These are phyloP conservation scores for Murraya koenigii DNA, from an alignment of 345 rosid species.

Conservation along the genomic window DNA sequence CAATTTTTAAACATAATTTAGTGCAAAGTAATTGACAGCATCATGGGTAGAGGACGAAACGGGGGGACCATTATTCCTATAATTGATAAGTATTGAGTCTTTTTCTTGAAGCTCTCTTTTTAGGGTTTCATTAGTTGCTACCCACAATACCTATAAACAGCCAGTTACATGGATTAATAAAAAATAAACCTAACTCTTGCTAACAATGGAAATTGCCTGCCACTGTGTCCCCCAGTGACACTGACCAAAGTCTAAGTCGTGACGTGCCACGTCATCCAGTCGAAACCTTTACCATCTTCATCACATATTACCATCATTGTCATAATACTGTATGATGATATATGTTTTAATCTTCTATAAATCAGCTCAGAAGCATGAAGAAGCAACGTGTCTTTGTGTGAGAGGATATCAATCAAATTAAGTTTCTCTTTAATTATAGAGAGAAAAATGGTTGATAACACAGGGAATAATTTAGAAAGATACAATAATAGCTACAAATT, in stretches of 20 bases:
- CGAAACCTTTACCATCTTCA: constrained; percentile 1
- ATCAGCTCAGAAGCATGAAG: not conserved
- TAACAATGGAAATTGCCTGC: constrained; percentile 24
- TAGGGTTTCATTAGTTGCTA: constrained; percentile 13
- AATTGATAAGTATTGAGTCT: constrained; percentile 17
- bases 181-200: constrained; percentile 20
- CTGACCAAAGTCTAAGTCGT: constrained; percentile 2
- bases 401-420: constrained; percentile 11
- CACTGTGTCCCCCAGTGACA: constrained; percentile 13
- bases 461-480: constrained; percentile 12
- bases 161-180: not conserved
- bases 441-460: constrained; percentile 26
- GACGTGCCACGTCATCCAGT: constrained; percentile 12
- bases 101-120: not conserved
- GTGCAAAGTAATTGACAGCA: constrained; percentile 36
- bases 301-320: not conserved
- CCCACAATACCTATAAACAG: constrained; percentile 4
- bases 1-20: constrained; percentile 18
- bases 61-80: constrained; percentile 34
- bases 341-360: constrained; percentile 12
- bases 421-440: constrained; percentile 9
- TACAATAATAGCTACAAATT: constrained; percentile 22
- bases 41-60: constrained; percentile 11
- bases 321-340: too few species aligned
- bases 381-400: constrained; percentile 31